Percentiles rank a stretch among this genome's conserved stretches.
phyloP scores from a whole-genome alignment of 176 grass and related monocot species.

The Rhynchospora breviuscula region DNA sequence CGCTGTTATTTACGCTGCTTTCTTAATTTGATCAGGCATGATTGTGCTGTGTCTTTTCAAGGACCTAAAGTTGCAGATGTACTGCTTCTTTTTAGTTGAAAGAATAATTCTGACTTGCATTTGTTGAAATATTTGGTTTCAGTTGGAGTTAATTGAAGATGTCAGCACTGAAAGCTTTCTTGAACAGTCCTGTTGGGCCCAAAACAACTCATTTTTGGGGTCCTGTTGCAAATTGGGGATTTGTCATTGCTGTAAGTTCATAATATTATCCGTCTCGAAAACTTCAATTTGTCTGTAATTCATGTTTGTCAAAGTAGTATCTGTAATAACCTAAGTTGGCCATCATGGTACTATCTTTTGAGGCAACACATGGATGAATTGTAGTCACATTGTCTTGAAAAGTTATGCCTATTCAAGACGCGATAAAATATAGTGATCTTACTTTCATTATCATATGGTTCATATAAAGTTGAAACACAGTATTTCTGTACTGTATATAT shows the following conservation, averaged over 20 bases:
- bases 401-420: neutral
- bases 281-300: neutral
- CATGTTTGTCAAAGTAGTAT: neutral
- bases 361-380: neutral
- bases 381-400: neutral
- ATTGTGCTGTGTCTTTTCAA: neutral
- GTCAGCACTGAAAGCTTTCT: slow-evolving; percentile 44
- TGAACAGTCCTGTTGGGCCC: slow-evolving; percentile 70
- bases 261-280: neutral
- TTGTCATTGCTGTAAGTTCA: slow-evolving; percentile 52
- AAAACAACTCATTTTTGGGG: slow-evolving; percentile 89
- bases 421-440: neutral
- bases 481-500: neutral
- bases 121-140: slow-evolving; percentile 8
- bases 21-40: neutral
- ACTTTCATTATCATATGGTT: neutral
- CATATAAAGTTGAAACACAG: neutral
- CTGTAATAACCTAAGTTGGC: neutral
- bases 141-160: slow-evolving; percentile 19
- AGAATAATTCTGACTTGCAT: neutral
- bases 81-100: neutral
- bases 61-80: neutral
- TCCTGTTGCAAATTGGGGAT: slow-evolving; percentile 67
- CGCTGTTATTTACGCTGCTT: neutral
- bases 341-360: neutral